These are phyloP conservation scores for Hypoxylon fuscum DNA, from an alignment of 495 filamentous ascomycete genomes.

Conservation along the genomic window DNA sequence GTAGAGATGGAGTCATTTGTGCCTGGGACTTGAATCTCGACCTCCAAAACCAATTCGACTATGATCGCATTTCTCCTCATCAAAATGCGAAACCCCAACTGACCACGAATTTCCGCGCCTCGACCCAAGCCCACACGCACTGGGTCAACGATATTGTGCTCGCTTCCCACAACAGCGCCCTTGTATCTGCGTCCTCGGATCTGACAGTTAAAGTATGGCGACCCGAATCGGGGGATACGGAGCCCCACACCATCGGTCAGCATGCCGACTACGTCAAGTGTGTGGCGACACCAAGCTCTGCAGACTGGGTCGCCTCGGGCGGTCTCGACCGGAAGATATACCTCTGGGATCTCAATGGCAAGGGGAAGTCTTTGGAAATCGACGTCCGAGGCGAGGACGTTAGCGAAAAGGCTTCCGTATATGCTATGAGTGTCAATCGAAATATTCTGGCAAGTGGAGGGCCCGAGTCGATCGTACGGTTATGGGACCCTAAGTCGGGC, in stretches of 20 bases:
- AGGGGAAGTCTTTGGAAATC: slow-evolving; percentile 84
- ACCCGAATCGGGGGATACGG: slow-evolving; percentile 75
- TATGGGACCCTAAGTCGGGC: slow-evolving; percentile 93
- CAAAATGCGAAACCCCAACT: slow-evolving; percentile 46
- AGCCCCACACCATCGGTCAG: slow-evolving; percentile 84
- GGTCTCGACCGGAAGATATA: slow-evolving; percentile 91
- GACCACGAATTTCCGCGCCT: slow-evolving; percentile 78
- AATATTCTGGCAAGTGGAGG: slow-evolving; percentile 88
- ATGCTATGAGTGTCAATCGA: slow-evolving; percentile 80
- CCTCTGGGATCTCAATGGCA: slow-evolving; percentile 91
- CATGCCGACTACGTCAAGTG: slow-evolving; percentile 97
- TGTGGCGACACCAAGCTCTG: slow-evolving; percentile 77
- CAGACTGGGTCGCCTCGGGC: slow-evolving; percentile 95
- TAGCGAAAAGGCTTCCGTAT: slow-evolving; percentile 92
- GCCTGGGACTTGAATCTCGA: slow-evolving; percentile 87
- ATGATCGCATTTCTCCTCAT: slow-evolving; percentile 33
- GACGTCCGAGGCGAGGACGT: slow-evolving; percentile 80
- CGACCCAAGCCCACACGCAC: slow-evolving; percentile 97
- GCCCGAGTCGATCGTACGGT: slow-evolving; percentile 88
- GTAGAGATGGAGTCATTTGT: slow-evolving; percentile 94
- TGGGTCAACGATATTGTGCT: slow-evolving; percentile 99
- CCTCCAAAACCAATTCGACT: slow-evolving; percentile 51
- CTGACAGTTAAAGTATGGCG: slow-evolving; percentile 95
- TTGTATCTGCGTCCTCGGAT: slow-evolving; percentile 95
- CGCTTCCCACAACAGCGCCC: slow-evolving; percentile 78